These are phyloP conservation scores for Linum trigynum DNA, from an alignment of 345 rosid genomes.

Conservation along the genomic window DNA sequence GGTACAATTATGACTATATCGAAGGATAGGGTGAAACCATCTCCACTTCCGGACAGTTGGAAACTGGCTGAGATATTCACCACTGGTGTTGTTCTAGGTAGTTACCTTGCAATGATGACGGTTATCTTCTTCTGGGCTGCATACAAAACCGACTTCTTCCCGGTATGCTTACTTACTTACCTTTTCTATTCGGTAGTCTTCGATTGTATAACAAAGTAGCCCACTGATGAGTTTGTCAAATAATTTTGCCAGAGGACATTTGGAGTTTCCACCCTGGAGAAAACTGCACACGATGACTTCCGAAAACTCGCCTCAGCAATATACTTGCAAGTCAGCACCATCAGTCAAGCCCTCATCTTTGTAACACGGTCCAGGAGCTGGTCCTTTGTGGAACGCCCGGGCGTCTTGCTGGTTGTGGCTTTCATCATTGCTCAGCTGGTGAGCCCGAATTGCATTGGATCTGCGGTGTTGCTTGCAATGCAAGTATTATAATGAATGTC, in stretches of 20 bases:
- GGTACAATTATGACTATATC: constrained; percentile 99
- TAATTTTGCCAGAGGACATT: constrained; percentile 50
- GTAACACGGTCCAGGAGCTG: constrained; percentile 93
- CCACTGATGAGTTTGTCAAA: not conserved
- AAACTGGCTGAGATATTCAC: constrained; percentile 88
- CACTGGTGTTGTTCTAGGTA: constrained; percentile 83
- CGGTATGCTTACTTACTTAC: constrained; percentile 35
- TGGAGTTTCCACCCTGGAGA: constrained; percentile 79
- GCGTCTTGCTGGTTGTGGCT: constrained; percentile 59
- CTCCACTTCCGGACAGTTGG: constrained; percentile 99
- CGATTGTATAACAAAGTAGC: not conserved
- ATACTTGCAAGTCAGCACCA: constrained; percentile 91
- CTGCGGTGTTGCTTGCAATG: not conserved
- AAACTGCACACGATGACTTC: constrained; percentile 82
- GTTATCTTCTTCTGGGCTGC: constrained; percentile 98
- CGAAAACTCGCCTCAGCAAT: constrained; percentile 93
- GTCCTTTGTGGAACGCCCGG: constrained; percentile 96
- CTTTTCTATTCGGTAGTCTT: not conserved
- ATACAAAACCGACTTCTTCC: constrained; percentile 86
- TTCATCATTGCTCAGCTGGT: constrained; percentile 91
- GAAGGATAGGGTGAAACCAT: constrained; percentile 96
- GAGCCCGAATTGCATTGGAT: constrained; percentile 21
- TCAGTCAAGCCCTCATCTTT: constrained; percentile 95
- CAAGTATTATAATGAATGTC: constrained; percentile 2
- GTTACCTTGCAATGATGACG: constrained; percentile 97